phyloP scores from a whole-genome alignment of 2,329 filamentous ascomycete species.

The Helotiales sp. region DNA sequence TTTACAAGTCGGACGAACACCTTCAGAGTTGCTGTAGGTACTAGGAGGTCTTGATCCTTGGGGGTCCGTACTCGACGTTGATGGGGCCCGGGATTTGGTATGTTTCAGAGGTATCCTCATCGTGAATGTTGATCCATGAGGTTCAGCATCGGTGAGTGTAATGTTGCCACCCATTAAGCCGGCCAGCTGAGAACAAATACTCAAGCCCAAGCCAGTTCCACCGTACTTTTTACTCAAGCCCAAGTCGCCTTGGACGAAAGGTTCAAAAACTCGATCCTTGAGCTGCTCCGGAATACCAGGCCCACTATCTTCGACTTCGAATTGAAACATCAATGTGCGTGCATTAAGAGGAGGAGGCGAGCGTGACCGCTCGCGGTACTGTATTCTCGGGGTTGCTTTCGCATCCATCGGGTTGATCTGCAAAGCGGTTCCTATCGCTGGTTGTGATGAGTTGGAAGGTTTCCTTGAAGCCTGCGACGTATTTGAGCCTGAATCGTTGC shows the following conservation, averaged over 20 bases:
- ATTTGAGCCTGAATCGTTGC: slow-evolving; percentile 43
- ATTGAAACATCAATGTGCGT: slow-evolving; percentile 77
- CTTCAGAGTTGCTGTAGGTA: slow-evolving; percentile 30
- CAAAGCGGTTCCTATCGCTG: slow-evolving; percentile 56
- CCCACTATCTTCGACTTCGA: slow-evolving; percentile 86
- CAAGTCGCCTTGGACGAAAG: slow-evolving; percentile 91
- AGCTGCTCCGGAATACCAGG: slow-evolving; percentile 81
- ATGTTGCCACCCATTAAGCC: slow-evolving; percentile 83
- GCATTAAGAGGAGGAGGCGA: slow-evolving; percentile 66
- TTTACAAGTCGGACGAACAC: slow-evolving; percentile 7
- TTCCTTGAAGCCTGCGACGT: slow-evolving; percentile 56
- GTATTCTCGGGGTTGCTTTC: slow-evolving; percentile 41
- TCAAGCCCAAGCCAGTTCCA: slow-evolving; percentile 85
- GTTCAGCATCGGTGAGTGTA: slow-evolving; percentile 70
- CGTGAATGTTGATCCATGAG: slow-evolving; percentile 79
- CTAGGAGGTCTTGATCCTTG: slow-evolving; percentile 44
- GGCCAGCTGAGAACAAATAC: slow-evolving; percentile 87
- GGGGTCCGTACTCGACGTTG: slow-evolving; percentile 35
- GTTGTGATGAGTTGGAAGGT: slow-evolving; percentile 36
- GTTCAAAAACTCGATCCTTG: slow-evolving; percentile 86
- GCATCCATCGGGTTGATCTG: slow-evolving; percentile 65
- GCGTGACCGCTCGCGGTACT: slow-evolving; percentile 58
- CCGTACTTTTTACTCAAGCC: slow-evolving; percentile 89
- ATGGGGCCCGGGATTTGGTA: slow-evolving; percentile 59
- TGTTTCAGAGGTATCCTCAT: slow-evolving; percentile 83